Evolutionary conservation across 2,329 filamentous ascomycete species (phyloP), one percentile per base, ranked within the genome.

Genomic region (Phymatotrichopsis omnivora): DNA sequence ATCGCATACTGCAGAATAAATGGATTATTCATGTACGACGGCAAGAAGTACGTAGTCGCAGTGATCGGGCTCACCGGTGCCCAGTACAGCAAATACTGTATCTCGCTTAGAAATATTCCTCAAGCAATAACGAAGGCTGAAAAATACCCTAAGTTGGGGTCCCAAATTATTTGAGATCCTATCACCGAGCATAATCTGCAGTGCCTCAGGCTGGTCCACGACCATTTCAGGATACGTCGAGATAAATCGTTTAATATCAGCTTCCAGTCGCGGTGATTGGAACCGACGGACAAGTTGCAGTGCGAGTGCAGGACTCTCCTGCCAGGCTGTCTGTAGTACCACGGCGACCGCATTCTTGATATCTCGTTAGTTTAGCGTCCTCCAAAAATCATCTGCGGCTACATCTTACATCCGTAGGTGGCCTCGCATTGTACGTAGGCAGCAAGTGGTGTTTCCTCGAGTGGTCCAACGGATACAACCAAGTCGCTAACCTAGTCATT

Each of bases 1-100:
- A 98, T 93, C 1, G 91, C 91, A 63, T 96, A 98, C 63, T 99
- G 93, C 29, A 96, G 76, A 42, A 98, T 73, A 64, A 87, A 93
- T 0, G 93, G 84, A 60, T 99, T 82, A 58, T 94, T 89, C 30
- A 80, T 78, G 63, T 93, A 98, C 1, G 81, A 78, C 0, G 93
- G 93, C 56, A 94, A 63, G 68, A 98, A 96, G 65, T 93, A 86
- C 0, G 86, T 94, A 5, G 93, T 80, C 1, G 93, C 87, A 7
- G 87, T 91, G 51, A 94, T 82, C 0, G 91, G 91, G 60, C 94
- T 94, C 24, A 94, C 80, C 0, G 91, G 78, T 17, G 82, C 76
- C 91, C 91, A 99, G 66, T 84, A 95, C 2, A 98, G 69, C 12
- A 98, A 69, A 63, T 93, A 94, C 77, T 86, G 55, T 35, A 20